phyloP scores from a whole-genome alignment of 2,329 filamentous ascomycete species.

The Hymenoscyphus salicellus region DNA sequence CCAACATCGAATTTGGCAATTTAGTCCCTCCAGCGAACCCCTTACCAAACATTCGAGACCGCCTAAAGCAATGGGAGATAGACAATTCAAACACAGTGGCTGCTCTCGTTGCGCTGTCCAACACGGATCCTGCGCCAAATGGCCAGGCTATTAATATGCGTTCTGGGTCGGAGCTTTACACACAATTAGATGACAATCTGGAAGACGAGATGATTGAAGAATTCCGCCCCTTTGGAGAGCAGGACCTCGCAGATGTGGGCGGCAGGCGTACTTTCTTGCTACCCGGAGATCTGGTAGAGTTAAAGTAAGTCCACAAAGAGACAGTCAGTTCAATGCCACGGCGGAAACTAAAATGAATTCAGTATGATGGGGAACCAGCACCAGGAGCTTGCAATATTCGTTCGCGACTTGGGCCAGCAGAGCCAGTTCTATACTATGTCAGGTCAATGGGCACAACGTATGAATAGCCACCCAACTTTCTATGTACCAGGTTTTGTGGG shows the following conservation, averaged over 20 bases:
- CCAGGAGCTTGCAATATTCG: slow-evolving; percentile 46
- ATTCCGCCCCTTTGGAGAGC: slow-evolving; percentile 40
- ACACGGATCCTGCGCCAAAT: not conserved
- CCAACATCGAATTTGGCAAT: not conserved
- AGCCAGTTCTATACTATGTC: slow-evolving; percentile 50
- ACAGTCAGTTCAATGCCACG: not conserved
- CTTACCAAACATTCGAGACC: slow-evolving; percentile 34
- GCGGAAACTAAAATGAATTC: not conserved
- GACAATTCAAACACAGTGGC: slow-evolving; percentile 32
- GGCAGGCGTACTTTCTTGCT: slow-evolving; percentile 31
- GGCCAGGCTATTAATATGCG: not conserved
- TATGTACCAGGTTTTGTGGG: slow-evolving; percentile 46
- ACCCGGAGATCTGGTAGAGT: slow-evolving; percentile 37
- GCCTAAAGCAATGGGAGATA: slow-evolving; percentile 44
- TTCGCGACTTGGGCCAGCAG: slow-evolving; percentile 40
- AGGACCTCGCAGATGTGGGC: slow-evolving; percentile 48
- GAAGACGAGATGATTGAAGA: slow-evolving; percentile 30
- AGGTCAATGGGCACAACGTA: slow-evolving; percentile 46
- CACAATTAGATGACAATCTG: slow-evolving; percentile 15
- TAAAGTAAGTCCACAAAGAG: slow-evolving; percentile 24
- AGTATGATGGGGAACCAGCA: slow-evolving; percentile 16
- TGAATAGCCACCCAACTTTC: slow-evolving; percentile 39
- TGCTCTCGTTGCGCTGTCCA: not conserved
- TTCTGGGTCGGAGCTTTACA: slow-evolving; percentile 3
- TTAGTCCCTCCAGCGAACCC: not conserved